Evolutionary conservation across 2,329 filamentous ascomycete species (phyloP), one percentile per base, ranked within the genome.

Genomic region (Botrytis sinoallii): DNA sequence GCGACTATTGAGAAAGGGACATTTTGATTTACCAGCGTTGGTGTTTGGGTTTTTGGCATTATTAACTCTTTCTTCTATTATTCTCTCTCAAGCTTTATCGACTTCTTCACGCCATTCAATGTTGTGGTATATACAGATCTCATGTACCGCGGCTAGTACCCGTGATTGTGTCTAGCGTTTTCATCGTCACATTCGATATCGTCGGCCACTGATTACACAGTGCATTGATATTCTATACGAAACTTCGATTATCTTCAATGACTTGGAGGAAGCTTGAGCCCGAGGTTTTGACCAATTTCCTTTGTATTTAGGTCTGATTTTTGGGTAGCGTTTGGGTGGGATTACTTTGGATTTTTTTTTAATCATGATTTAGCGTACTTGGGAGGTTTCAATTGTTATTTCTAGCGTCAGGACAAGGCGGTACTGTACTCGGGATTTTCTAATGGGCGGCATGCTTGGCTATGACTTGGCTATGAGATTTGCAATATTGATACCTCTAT

Each of bases 401-500:
- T 67, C 32, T 55, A 67, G 65, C 65, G 32, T 67, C 46, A 38
- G 46, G 65, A 18, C 25, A 40, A 57, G 65, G 65, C 16, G 46
- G 25, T 55, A 55, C 32, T 67, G 22, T 67, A 38, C 32, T 55
- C 25, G 65, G 65, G 65, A 55, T 55, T 55, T 67, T 25, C 52
- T 55, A 32, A n/a, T 32, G 18, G 65, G 46, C 22, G 64, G 64
- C 46, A 67, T n/a, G 64, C 64, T 67, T 67, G 64, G 46, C 64
- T 67, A 67, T 52, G 64, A 38, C 64, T 57, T 52, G 64, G 32
- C 64, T 67, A 52, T 40, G 46, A 67, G 32, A 52, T 52, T 52
- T 67, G 48, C 35, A 67, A 46, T 67, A 38, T 52, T 67, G 64
- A 67, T 67, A 67, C 64, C 64, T 38, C 44, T 52, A 67, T 67